A percentile compares a stretch with the other conserved stretches of the same genome.
Evolutionary conservation across 2,329 filamentous ascomycete species (phyloP).

Genomic region (Ceratocystis ficicola): DNA sequence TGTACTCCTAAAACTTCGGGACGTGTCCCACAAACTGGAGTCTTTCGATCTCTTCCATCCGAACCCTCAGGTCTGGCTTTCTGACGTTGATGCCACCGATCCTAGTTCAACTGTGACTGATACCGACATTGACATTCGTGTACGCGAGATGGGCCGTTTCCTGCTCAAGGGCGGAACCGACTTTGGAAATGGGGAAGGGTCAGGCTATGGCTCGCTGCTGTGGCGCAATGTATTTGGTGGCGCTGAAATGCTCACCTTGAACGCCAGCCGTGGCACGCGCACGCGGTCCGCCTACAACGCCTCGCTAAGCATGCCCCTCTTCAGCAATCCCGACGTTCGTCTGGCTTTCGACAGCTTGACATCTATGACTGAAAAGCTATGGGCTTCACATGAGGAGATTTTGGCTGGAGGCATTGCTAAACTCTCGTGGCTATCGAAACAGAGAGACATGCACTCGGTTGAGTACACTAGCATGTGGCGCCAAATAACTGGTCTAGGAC

Average conservation of each 20-base stretch:
- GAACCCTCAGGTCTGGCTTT: conserved; percentile 69
- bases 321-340: conserved; percentile 70
- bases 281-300: conserved; percentile 87
- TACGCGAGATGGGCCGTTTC: conserved; percentile 71
- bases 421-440: conserved; percentile 57
- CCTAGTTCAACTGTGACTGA: conserved; percentile 62
- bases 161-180: conserved; percentile 91
- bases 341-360: conserved; percentile 69
- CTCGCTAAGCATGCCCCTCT: conserved; percentile 67
- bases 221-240: conserved; percentile 91
- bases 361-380: conserved; percentile 76
- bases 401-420: conserved; percentile 66
- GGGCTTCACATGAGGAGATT: conserved; percentile 88
- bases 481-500: conserved; percentile 68
- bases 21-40: conserved; percentile 55
- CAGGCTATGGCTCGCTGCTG: conserved; percentile 75
- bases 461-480: conserved; percentile 76
- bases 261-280: conserved; percentile 77
- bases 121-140: conserved; percentile 68
- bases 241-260: conserved; percentile 76
- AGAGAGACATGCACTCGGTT: conserved; percentile 61
- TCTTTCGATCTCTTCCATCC: conserved; percentile 80
- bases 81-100: conserved; percentile 54
- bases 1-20: conserved; percentile 59
- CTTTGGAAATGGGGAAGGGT: conserved; percentile 84